Conservation (phyloP, 768 basidiomycete species). For the Lactarius quietus region DNA sequence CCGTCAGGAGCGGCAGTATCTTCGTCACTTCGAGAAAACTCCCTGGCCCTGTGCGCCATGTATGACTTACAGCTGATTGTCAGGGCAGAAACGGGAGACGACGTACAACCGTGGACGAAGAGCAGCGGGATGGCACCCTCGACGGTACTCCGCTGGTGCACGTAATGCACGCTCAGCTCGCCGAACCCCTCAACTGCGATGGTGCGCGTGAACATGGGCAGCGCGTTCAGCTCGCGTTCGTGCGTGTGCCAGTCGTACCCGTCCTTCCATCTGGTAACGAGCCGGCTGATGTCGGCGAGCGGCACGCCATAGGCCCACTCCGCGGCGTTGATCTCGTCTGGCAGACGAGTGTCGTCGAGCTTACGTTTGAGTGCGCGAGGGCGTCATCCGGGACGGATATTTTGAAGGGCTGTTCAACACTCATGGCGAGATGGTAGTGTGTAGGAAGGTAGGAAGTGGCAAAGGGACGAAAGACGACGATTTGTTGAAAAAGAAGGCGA, state of each 20-base stretch:
- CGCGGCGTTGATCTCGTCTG: slow-evolving; percentile 53
- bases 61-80: not conserved
- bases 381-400: slow-evolving; percentile 45
- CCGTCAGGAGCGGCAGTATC: slow-evolving; percentile 30
- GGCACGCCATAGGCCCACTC: slow-evolving; percentile 48
- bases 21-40: slow-evolving; percentile 26
- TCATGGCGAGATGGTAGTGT: not conserved
- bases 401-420: slow-evolving; percentile 42
- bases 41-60: slow-evolving; percentile 20
- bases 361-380: slow-evolving; percentile 42
- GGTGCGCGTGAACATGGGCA: slow-evolving; percentile 38
- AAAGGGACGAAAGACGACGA: not conserved
- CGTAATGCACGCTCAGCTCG: slow-evolving; percentile 36
- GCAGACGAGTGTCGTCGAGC: slow-evolving; percentile 47
- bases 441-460: not conserved
- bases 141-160: slow-evolving; percentile 33
- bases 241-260: slow-evolving; percentile 33
- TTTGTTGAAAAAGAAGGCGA: not conserved
- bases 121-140: slow-evolving; percentile 32
- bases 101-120: slow-evolving; percentile 35
- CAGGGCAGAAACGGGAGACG: not conserved
- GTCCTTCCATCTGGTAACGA: slow-evolving; percentile 32
- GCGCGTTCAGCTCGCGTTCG: slow-evolving; percentile 34
- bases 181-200: slow-evolving; percentile 35
- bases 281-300: slow-evolving; percentile 30